phyloP scores from a whole-genome alignment of 345 rosid genomes.

The Bruguiera gymnorhiza region DNA sequence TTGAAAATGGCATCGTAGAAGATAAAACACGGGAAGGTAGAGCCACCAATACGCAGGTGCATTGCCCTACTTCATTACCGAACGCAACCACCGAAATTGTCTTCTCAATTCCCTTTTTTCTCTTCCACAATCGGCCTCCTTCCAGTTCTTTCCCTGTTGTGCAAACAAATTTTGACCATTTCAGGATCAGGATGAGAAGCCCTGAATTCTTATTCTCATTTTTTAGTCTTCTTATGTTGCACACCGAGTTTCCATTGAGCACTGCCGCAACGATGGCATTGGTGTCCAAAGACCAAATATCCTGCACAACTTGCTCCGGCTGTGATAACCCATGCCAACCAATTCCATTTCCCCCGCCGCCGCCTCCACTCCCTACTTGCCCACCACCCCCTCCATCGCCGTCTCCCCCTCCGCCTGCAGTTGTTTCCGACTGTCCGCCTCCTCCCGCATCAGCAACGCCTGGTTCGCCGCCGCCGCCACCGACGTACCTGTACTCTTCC shows the following conservation, averaged over 20 bases:
- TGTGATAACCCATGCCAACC: constrained; percentile 41
- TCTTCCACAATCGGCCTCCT: neutral
- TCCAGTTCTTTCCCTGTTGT: neutral
- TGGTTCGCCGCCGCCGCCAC: constrained; percentile 11
- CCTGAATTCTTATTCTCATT: neutral
- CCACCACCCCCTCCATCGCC: constrained; percentile 38
- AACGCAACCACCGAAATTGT: neutral
- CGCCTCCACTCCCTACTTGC: constrained; percentile 9
- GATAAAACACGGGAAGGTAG: constrained; percentile 4
- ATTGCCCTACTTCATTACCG: neutral
- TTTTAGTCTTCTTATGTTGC: neutral
- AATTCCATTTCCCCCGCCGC: constrained; percentile 23
- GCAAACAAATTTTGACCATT: neutral
- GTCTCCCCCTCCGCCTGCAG: constrained; percentile 20
- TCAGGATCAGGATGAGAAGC: constrained; percentile 2
- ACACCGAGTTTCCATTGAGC: constrained; percentile 1
- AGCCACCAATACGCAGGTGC: constrained; percentile 10
- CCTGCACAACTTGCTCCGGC: constrained; percentile 32
- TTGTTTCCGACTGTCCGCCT: constrained; percentile 26
- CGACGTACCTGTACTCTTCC: constrained; percentile 14
- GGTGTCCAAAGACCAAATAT: constrained; percentile 29
- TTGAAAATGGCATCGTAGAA: constrained; percentile 19
- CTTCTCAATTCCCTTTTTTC: neutral
- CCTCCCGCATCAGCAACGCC: constrained; percentile 26
- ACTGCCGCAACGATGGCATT: neutral